Evolutionary conservation across 2,329 filamentous ascomycete species (phyloP).

Genomic region (Alternaria sp.): DNA sequence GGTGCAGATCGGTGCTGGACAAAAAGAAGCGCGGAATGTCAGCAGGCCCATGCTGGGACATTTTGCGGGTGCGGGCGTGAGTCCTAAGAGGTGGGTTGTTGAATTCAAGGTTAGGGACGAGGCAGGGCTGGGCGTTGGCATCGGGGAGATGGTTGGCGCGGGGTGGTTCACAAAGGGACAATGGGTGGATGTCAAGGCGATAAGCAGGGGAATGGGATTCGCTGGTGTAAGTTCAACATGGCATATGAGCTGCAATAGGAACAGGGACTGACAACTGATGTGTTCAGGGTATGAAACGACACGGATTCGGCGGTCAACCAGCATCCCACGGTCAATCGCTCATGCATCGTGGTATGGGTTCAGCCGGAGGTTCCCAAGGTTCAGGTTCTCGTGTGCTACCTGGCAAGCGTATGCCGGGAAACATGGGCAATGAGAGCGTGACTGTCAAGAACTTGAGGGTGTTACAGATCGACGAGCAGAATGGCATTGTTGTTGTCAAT

Average conservation of each 20-base stretch:
- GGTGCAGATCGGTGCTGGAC: conserved; percentile 85
- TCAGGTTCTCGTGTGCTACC: conserved; percentile 91
- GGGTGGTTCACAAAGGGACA: conserved; percentile 92
- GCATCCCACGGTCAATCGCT: conserved; percentile 95
- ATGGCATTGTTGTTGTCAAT: conserved; percentile 88
- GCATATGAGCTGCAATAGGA: background rate
- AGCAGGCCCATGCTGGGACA: conserved; percentile 87
- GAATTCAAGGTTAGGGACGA: conserved; percentile 87
- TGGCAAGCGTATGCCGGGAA: conserved; percentile 97
- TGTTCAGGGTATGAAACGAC: conserved; percentile 87
- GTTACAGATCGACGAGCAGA: conserved; percentile 84
- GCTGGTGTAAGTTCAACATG: conserved; percentile 68
- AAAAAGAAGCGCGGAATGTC: conserved; percentile 77
- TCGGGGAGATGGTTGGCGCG: conserved; percentile 81
- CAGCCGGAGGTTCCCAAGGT: conserved; percentile 87
- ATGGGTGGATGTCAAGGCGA: conserved; percentile 84
- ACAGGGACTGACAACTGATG: conserved; percentile 8
- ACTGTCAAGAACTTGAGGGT: conserved; percentile 93
- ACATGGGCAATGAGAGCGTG: conserved; percentile 89
- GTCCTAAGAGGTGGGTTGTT: conserved; percentile 81
- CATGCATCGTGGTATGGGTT: conserved; percentile 92
- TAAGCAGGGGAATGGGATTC: conserved; percentile 89
- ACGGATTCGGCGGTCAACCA: conserved; percentile 87
- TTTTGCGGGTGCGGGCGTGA: conserved; percentile 81
- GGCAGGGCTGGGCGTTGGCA: conserved; percentile 73